Conservation (phyloP, 2,329 filamentous ascomycete species). For the Raffaelea albimanens region DNA sequence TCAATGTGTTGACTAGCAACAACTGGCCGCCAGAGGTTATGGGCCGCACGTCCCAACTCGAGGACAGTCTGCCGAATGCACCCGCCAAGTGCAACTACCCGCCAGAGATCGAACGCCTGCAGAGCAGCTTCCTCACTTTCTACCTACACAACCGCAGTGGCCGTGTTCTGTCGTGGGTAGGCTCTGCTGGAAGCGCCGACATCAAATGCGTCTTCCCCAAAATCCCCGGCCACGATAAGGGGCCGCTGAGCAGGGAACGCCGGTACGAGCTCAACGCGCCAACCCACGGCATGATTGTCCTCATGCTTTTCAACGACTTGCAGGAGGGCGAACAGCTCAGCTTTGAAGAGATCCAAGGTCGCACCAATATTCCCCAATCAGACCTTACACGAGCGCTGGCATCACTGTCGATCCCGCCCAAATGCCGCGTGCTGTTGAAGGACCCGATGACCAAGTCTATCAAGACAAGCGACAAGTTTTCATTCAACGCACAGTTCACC, state of each 20-base stretch:
- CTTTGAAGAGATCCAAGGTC: constrained; percentile 72
- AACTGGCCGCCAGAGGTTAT: constrained; percentile 92
- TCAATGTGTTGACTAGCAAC: constrained; percentile 84
- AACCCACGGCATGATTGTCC: constrained; percentile 84
- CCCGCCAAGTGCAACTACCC: constrained; percentile 61
- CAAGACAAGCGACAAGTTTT: constrained; percentile 68
- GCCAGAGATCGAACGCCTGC: constrained; percentile 60
- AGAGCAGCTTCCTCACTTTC: constrained; percentile 78
- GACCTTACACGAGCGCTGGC: constrained; percentile 74
- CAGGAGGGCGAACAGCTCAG: constrained; percentile 30
- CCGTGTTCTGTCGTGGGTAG: constrained; percentile 76
- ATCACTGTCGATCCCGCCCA: constrained; percentile 72
- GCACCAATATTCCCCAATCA: constrained; percentile 65
- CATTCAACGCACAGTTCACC: constrained; percentile 71
- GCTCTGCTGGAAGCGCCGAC: constrained; percentile 67
- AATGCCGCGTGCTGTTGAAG: constrained; percentile 73
- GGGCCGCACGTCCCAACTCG: constrained; percentile 47
- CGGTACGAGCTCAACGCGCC: constrained; percentile 87
- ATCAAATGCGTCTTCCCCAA: constrained; percentile 70
- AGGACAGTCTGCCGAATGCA: constrained; percentile 21
- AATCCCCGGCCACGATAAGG: constrained; percentile 59
- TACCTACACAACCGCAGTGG: constrained; percentile 84
- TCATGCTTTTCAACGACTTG: constrained; percentile 82
- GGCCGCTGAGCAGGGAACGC: constrained; percentile 50
- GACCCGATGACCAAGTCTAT: constrained; percentile 70